phyloP scores from a whole-genome alignment of 1,139 yeast species.

The Blastobotrys elegans region DNA sequence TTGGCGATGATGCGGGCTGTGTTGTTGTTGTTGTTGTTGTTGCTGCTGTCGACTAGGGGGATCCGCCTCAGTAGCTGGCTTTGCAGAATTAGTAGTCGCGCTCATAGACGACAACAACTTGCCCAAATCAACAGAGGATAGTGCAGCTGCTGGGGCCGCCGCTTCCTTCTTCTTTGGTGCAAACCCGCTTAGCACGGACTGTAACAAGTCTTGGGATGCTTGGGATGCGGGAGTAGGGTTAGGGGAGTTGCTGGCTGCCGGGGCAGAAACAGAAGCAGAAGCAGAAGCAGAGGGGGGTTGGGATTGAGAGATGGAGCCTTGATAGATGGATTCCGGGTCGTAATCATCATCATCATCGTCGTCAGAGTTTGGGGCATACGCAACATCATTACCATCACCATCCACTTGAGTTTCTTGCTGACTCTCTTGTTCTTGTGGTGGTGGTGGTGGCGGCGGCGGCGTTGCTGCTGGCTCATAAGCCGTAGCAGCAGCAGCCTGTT shows the following conservation, averaged over 20 bases:
- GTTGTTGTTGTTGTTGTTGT: not conserved
- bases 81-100: not conserved
- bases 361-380: not conserved
- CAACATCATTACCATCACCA: not conserved
- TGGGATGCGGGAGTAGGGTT: not conserved
- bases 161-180: not conserved
- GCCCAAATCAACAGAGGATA: constrained; percentile 16
- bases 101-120: constrained; percentile 30
- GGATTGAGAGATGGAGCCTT: not conserved
- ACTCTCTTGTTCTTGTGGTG: not conserved
- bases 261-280: not conserved
- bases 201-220: not conserved
- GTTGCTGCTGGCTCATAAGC: not conserved
- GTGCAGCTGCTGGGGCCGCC: not conserved
- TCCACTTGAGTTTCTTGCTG: not conserved
- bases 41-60: not conserved
- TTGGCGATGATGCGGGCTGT: not conserved
- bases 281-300: not conserved
- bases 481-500: not conserved
- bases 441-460: constrained; percentile 1
- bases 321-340: constrained; percentile 8
- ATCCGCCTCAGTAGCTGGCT: not conserved
- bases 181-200: constrained; percentile 4
- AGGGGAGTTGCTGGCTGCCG: not conserved
- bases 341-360: constrained; percentile 11